These are phyloP conservation scores for Ustilago shanxiensis DNA, from an alignment of 1,284 basidiomycete species.

Conservation along the genomic window DNA sequence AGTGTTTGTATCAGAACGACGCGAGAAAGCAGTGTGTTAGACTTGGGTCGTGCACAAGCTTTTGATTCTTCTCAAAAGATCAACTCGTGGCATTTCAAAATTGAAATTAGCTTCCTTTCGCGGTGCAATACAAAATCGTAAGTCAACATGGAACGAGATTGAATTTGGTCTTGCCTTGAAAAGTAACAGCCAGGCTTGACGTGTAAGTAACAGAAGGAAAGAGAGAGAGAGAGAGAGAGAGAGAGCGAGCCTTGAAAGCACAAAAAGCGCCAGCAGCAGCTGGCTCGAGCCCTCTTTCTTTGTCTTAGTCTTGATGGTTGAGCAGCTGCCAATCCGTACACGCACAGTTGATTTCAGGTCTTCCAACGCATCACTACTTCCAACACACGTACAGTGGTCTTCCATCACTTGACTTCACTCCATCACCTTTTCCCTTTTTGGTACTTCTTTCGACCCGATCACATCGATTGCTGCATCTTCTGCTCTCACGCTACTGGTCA, in stretches of 20 bases:
- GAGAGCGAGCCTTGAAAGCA: background rate
- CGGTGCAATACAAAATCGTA: background rate
- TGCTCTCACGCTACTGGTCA: background rate
- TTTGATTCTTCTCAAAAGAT: background rate
- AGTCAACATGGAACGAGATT: background rate
- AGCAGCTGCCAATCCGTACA: too few species aligned
- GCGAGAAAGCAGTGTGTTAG: background rate
- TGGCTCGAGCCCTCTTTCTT: constrained; percentile 19
- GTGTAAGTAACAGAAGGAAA: too few species aligned
- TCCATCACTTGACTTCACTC: background rate
- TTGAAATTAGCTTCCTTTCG: background rate
- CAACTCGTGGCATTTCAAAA: background rate
- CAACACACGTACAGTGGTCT: background rate
- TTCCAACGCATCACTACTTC: constrained; percentile 25
- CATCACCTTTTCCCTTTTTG: background rate
- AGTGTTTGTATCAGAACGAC: background rate
- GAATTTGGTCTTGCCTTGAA: too few species aligned
- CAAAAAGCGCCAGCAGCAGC: background rate
- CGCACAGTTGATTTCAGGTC: too few species aligned
- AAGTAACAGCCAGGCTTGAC: background rate
- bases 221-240: too few species aligned
- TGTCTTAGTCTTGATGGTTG: too few species aligned
- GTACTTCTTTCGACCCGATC: constrained; percentile 4
- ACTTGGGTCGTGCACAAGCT: background rate
- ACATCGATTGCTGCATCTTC: constrained; percentile 11